Percentiles rank a stretch among this genome's conserved stretches.
phyloP scores from a whole-genome alignment of 225 moss, liverwort and hornwort genomes.

The Sphagnum contortum region DNA sequence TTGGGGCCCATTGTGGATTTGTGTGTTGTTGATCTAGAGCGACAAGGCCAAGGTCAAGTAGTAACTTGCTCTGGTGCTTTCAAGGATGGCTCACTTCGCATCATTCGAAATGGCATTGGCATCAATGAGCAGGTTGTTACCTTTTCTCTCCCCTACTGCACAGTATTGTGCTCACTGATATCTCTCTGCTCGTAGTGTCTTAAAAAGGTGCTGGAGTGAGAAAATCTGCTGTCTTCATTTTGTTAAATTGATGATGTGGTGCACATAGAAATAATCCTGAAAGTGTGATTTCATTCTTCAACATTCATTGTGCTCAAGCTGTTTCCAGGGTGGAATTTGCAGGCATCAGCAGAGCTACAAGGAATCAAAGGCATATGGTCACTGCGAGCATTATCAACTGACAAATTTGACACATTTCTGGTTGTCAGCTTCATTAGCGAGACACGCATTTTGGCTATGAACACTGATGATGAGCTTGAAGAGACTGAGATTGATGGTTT shows the following conservation, averaged over 20 bases:
- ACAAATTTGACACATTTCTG: constrained; percentile 80
- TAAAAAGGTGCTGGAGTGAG: no score
- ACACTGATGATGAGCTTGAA: constrained; percentile 95
- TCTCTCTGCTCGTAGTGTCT: no score
- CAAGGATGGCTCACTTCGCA: constrained; percentile 92
- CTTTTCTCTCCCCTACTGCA: no score
- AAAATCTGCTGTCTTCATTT: no score
- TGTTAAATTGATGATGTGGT: no score
- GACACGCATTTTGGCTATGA: constrained; percentile 98
- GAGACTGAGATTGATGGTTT: constrained; percentile 99
- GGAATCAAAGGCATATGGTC: constrained; percentile 99
- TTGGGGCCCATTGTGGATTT: constrained; percentile 96
- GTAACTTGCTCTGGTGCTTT: constrained; percentile 98
- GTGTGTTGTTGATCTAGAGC: constrained; percentile 95
- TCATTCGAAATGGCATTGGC: constrained; percentile 95
- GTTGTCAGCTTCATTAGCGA: constrained; percentile 99
- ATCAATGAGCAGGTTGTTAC: constrained; percentile 86
- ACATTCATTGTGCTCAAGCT: no score
- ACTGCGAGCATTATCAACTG: constrained; percentile 81
- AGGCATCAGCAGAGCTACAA: constrained; percentile 98
- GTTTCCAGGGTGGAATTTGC: constrained; percentile 17
- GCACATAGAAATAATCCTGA: no score
- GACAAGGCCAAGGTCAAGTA: constrained; percentile 98
- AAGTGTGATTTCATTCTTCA: no score
- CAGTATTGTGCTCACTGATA: no score